Evolutionary conservation across 2,329 filamentous ascomycete species (phyloP).

Genomic region (Metarhizium humberi): DNA sequence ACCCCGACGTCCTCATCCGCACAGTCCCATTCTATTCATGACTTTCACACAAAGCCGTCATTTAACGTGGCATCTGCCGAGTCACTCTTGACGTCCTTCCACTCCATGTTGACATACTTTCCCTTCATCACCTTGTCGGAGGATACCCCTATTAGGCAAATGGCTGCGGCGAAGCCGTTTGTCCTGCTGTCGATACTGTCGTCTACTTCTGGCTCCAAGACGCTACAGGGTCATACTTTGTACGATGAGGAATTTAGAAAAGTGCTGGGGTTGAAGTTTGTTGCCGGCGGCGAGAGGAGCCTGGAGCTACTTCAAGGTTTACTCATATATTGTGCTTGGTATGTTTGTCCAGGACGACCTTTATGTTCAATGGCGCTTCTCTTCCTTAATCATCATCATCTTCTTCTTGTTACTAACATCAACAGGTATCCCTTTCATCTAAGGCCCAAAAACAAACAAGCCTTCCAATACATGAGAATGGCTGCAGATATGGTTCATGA

Average conservation of each 20-base stretch:
- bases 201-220: constrained; percentile 35
- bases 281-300: constrained; percentile 46
- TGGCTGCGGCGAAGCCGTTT: constrained; percentile 40
- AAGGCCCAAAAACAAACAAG: constrained; percentile 39
- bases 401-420: neutral
- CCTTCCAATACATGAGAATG: constrained; percentile 43
- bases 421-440: constrained; percentile 46
- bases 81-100: constrained; percentile 33
- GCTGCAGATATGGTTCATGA: constrained; percentile 39
- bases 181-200: constrained; percentile 45
- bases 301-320: constrained; percentile 48
- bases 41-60: constrained; percentile 36
- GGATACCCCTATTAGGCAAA: constrained; percentile 30
- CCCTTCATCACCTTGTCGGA: constrained; percentile 33
- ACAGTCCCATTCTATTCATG: constrained; percentile 24
- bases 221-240: constrained; percentile 40
- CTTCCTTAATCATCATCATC: too few species aligned
- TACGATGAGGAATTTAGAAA: constrained; percentile 52
- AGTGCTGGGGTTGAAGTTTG: constrained; percentile 45
- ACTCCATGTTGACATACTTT: constrained; percentile 31
- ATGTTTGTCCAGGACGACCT: constrained; percentile 8
- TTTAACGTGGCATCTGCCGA: constrained; percentile 47
- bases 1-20: constrained; percentile 18
- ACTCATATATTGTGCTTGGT: constrained; percentile 50
- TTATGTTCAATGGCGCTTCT: too few species aligned